Evolutionary conservation across 306 rosid genomes (phyloP).

Genomic region (Potentilla sterilis): DNA sequence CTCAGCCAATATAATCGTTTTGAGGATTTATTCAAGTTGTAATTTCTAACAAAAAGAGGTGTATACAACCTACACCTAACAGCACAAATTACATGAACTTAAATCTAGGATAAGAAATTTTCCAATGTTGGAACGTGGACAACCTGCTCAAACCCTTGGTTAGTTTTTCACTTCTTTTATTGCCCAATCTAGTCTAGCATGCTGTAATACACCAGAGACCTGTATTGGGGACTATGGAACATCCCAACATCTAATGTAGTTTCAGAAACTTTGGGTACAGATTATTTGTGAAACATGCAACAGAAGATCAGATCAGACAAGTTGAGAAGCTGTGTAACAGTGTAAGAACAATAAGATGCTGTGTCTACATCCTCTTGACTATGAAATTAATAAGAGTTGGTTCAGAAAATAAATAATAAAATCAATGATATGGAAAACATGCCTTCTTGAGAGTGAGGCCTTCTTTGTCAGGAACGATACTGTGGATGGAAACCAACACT

Average conservation of each 20-base stretch:
- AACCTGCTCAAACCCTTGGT: not conserved
- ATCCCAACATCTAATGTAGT: not conserved
- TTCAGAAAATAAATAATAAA: not conserved
- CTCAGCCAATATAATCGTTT: not conserved
- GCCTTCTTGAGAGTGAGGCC: conserved; percentile 88
- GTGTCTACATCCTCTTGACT: conserved; percentile 19
- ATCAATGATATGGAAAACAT: conserved; percentile 19
- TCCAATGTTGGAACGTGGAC: not conserved
- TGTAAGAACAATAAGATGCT: conserved; percentile 8
- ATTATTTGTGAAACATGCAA: not conserved
- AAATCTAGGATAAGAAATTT: not conserved
- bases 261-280: conserved; percentile 6
- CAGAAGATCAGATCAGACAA: not conserved
- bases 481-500: conserved; percentile 96
- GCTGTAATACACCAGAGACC: not conserved
- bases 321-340: conserved; percentile 8
- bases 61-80: not conserved
- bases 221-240: not conserved
- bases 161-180: not conserved
- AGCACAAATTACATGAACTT: not conserved
- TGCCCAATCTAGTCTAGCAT: not conserved
- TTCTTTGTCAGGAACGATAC: conserved; percentile 85
- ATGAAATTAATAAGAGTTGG: not conserved
- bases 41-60: not conserved
- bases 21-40: not conserved